A percentile compares a stretch with the other conserved stretches of the same genome.
Conservation (phyloP, 2,329 filamentous ascomycete genomes). For the Microsporum ferrugineum region DNA sequence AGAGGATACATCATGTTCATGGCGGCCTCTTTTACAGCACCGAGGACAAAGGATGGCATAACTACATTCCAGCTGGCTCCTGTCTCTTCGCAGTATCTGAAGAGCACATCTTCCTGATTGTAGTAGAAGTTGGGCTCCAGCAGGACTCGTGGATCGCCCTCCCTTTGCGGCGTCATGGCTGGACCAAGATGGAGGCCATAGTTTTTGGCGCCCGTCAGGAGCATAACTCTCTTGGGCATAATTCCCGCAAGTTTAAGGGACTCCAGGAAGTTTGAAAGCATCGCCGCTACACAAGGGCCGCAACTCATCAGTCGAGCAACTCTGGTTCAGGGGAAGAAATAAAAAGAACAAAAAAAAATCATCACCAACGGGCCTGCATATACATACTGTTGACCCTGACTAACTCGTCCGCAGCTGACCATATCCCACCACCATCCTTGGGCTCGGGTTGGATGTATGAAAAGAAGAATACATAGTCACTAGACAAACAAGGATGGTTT, state of each 20-base stretch:
- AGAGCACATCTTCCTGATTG: slow-evolving; percentile 19
- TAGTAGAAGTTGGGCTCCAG: slow-evolving; percentile 23
- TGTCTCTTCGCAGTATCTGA: slow-evolving; percentile 16
- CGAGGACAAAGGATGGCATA: slow-evolving; percentile 19
- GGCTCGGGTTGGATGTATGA: slow-evolving; percentile 44
- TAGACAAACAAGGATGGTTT: slow-evolving; percentile 5
- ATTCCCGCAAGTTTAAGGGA: slow-evolving; percentile 34
- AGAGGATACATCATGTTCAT: slow-evolving; percentile 19
- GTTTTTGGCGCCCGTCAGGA: slow-evolving; percentile 29
- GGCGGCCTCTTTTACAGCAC: slow-evolving; percentile 18
- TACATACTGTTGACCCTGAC: slow-evolving; percentile 34
- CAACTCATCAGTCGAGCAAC: not conserved
- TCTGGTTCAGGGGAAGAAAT: not conserved
- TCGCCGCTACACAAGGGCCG: slow-evolving; percentile 11
- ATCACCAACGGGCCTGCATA: not conserved
- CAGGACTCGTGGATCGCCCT: slow-evolving; percentile 17
- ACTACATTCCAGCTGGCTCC: slow-evolving; percentile 19
- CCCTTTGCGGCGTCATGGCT: slow-evolving; percentile 17
- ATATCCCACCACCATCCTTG: slow-evolving; percentile 35
- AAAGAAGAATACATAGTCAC: slow-evolving; percentile 44
- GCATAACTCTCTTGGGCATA: slow-evolving; percentile 37
- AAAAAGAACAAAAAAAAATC: not conserved
- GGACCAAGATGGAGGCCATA: slow-evolving; percentile 20
- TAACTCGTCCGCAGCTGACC: slow-evolving; percentile 42
- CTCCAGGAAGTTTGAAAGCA: slow-evolving; percentile 40